These are phyloP conservation scores for Candida ovalis DNA, from an alignment of 805 yeast genomes.

Conservation along the genomic window DNA sequence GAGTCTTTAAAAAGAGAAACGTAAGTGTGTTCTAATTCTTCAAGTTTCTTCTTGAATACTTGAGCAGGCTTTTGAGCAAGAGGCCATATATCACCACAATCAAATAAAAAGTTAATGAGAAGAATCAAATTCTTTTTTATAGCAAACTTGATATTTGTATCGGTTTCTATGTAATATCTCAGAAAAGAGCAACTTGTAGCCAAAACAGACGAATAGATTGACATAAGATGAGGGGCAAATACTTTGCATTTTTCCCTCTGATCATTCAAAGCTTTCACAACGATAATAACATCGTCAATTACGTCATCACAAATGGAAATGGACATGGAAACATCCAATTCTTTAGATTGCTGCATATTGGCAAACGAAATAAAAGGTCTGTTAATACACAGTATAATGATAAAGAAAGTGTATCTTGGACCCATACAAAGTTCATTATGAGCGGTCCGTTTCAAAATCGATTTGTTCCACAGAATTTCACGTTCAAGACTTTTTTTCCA, in stretches of 20 bases:
- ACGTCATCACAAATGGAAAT: conserved; percentile 35
- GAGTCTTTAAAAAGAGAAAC: too few relatives aligned
- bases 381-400: conserved; percentile 50
- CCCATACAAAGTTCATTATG: conserved; percentile 52
- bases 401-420: conserved; percentile 53
- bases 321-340: conserved; percentile 3
- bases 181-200: conserved; percentile 39
- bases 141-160: neutral
- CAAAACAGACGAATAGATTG: conserved; percentile 43
- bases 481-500: conserved; percentile 50
- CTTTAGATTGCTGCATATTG: conserved; percentile 8
- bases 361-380: conserved; percentile 41
- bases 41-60: conserved; percentile 6
- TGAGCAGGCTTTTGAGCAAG: conserved; percentile 8
- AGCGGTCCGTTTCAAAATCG: conserved; percentile 38
- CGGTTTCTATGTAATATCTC: conserved; percentile 2
- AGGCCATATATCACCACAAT: conserved; percentile 11
- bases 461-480: conserved; percentile 47
- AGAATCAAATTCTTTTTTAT: conserved; percentile 4
- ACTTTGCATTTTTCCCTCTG: conserved; percentile 34
- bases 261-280: conserved; percentile 34
- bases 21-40: neutral
- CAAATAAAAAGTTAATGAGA: conserved; percentile 4
- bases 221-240: conserved; percentile 39
- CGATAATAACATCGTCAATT: conserved; percentile 40